Base-by-base conservation (phyloP, 2,329 filamentous ascomycete species). In the Podosphaera fusca region DNA sequence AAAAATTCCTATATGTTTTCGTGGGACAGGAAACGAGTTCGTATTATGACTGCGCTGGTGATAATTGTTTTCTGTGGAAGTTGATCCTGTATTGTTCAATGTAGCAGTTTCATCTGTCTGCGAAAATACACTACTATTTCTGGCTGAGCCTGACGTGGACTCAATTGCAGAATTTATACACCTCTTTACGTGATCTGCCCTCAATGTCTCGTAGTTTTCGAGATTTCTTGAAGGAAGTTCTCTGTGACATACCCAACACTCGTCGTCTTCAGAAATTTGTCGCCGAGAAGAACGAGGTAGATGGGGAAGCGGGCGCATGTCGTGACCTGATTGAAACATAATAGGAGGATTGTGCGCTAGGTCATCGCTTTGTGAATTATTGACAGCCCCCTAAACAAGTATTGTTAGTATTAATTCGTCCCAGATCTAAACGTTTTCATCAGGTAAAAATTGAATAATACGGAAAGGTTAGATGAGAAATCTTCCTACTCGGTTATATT, bases 231-330 rank as follows among this genome's bases (percentile, higher is more conserved):
- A 75, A 0, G 85, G 84, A 2, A 88, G 73, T 68, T 87, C 83
- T 42, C 73, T 70, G 64, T 85, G 84, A 63, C 85, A 90, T 50
- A 89, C 77, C 0, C 85, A 85, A 60, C 85, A 90, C 63, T 87
- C 82, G 65, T 89, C 85, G 65, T 88, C 85, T 66, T 89, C 85
- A 4, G 74, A 72, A 63, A 77, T 74, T 57, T 75, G 77, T 1
- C 58, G 63, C 31, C 60, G 57, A 49, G 57, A 58, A 14, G 64
- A 59, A 5, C 62, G 59, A 29, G 61, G 59, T 50, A 55, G 7
- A 42, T 34, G 30, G 33, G 35, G 56, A n/a, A 54, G 29, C 12
- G 56, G 35, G 9, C 50, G 50, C 34, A 36, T 36, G 3, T 52
- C 34, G 47, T 61, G 59, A 42, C 14, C 56, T 42, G 57, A 49